Evolutionary conservation across 768 basidiomycete genomes (phyloP).

Genomic region (Calocera cornea): DNA sequence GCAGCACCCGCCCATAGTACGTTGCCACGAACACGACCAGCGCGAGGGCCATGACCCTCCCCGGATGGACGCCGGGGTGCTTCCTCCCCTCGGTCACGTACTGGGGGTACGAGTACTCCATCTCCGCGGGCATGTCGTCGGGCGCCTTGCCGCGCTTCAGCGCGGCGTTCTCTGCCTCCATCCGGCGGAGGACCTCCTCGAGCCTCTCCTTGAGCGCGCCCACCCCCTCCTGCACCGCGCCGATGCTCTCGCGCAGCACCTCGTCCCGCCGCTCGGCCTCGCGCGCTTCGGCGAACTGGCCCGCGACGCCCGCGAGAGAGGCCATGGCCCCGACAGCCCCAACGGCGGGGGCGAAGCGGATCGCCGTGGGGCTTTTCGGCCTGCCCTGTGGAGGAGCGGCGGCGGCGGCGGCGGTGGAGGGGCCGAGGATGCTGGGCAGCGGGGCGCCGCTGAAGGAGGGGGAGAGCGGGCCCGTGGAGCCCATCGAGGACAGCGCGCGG

Average conservation of each 20-base stretch:
- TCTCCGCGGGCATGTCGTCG: constrained; percentile 8
- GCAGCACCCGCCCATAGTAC: neutral
- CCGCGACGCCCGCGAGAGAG: neutral
- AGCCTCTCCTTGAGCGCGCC: neutral
- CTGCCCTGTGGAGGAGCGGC: neutral
- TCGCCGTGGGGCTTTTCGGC: neutral
- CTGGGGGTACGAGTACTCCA: neutral
- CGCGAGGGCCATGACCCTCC: neutral
- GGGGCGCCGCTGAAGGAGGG: neutral
- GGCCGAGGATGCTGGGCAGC: neutral
- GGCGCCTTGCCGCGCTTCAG: constrained; percentile 48
- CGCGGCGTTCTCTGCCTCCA: neutral
- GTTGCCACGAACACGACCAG: neutral
- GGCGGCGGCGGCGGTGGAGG: neutral
- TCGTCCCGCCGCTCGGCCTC: constrained; percentile 10
- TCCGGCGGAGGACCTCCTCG: neutral
- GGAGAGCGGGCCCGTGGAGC: neutral
- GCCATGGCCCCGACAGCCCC: no score
- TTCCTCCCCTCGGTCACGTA: neutral
- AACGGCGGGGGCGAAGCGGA: neutral
- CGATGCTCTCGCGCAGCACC: constrained; percentile 10
- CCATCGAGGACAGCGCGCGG: neutral
- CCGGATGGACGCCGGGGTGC: neutral
- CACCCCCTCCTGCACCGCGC: neutral
- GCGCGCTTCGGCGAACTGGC: constrained; percentile 8